Conservation (phyloP, 805 yeast genomes). For the Jamesozyma rosinii region DNA sequence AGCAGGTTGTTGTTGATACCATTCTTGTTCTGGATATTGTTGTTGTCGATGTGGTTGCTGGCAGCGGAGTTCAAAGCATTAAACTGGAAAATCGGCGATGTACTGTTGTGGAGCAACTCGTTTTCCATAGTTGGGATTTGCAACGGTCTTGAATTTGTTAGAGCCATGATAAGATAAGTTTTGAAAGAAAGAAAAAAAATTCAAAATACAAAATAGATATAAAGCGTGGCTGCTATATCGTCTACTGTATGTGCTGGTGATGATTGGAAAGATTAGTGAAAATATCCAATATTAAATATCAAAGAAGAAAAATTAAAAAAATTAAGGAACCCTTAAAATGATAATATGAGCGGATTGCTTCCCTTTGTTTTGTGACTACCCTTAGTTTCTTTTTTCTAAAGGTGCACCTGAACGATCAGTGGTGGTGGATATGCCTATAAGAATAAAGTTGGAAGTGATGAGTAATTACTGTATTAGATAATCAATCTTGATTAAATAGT, state of each 20-base stretch:
- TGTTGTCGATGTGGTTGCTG: conserved; percentile 1
- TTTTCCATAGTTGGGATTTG: conserved; percentile 38
- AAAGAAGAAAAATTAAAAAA: too few relatives aligned
- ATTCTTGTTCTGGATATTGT: not conserved
- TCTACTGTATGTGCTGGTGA: too few relatives aligned
- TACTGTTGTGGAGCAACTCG: conserved; percentile 26
- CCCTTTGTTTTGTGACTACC: too few relatives aligned
- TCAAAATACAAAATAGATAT: not conserved
- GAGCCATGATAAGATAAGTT: conserved; percentile 38
- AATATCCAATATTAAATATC: not conserved
- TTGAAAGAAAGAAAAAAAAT: not conserved
- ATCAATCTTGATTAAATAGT: too few relatives aligned
- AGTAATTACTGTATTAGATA: too few relatives aligned
- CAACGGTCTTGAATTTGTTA: conserved; percentile 59
- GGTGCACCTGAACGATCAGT: too few relatives aligned
- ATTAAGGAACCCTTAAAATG: not conserved
- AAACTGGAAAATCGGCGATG: conserved; percentile 29
- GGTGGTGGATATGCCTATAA: too few relatives aligned
- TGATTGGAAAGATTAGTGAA: not conserved
- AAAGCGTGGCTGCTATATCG: not conserved
- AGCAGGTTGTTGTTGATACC: not conserved
- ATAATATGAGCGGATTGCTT: too few relatives aligned
- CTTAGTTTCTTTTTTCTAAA: too few relatives aligned
- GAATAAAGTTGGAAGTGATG: too few relatives aligned
- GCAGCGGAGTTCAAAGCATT: conserved; percentile 14